These are phyloP conservation scores for Ceratobasidium theobromae DNA, from an alignment of 1,284 basidiomycete species.

Conservation along the genomic window DNA sequence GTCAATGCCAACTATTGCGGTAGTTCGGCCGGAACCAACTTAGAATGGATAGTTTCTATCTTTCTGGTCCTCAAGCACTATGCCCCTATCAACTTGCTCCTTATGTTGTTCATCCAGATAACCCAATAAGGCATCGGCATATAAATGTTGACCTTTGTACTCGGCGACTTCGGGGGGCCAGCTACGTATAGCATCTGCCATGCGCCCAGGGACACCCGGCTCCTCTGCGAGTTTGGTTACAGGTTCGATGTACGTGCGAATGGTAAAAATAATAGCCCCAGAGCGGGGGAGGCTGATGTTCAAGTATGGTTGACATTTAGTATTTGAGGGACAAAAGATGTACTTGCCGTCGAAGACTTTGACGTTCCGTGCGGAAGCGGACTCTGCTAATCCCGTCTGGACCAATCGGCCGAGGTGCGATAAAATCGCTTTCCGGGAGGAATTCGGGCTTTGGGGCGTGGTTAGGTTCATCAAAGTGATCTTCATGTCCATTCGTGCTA, in stretches of 20 bases:
- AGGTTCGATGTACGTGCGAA: constrained; percentile 69
- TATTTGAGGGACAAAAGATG: constrained; percentile 34
- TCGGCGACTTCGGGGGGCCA: constrained; percentile 67
- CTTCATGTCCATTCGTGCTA: constrained; percentile 66
- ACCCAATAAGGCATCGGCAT: constrained; percentile 50
- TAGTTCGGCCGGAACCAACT: too few species aligned
- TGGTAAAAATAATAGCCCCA: constrained; percentile 75
- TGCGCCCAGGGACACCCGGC: constrained; percentile 62
- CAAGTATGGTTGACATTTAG: not conserved
- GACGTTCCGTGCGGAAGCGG: constrained; percentile 67
- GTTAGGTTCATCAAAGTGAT: constrained; percentile 47
- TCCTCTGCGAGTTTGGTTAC: constrained; percentile 61
- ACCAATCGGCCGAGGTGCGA: constrained; percentile 31
- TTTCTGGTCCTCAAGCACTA: constrained; percentile 37
- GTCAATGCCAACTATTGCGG: too few species aligned
- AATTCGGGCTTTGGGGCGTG: constrained; percentile 17
- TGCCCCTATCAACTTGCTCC: constrained; percentile 44
- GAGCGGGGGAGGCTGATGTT: constrained; percentile 52
- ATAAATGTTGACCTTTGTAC: constrained; percentile 58
- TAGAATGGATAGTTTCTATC: constrained; percentile 37
- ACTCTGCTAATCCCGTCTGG: constrained; percentile 42
- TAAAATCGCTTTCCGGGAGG: constrained; percentile 45
- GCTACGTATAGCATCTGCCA: constrained; percentile 66
- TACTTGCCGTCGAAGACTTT: constrained; percentile 60
- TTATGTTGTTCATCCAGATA: constrained; percentile 54